Base-by-base conservation (phyloP, 345 rosid species). In the Gossypium bickii region DNA sequence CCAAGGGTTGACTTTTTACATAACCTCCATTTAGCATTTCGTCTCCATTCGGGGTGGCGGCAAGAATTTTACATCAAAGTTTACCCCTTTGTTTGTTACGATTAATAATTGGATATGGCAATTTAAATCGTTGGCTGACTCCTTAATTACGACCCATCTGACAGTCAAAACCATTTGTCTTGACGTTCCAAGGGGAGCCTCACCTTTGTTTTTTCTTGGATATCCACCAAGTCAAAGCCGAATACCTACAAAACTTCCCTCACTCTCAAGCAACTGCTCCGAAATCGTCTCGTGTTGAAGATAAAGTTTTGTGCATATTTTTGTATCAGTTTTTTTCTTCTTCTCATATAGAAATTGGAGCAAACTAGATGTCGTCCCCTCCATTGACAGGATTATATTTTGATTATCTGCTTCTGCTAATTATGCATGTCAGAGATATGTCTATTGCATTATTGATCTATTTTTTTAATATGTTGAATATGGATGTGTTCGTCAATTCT, bases 151-250 rank as follows among this genome's bases (percentile, higher is more conserved):
- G 41, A 34, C 41, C 41, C 41, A 34, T 78, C 87, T 86, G 87
- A 74, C 81, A 81, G 92, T 88, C 93, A 92, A 85, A 85, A 80
- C 71, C 72, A 0, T 41, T 60, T 79, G 74, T 80, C 77, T 49
- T 77, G 12, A 67, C 62, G 60, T 59, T 69, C 18, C 25, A 18
- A 74, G 12, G 51, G 51, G 13, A 12, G 15, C 13, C 13, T 47
- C 51, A 47, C 38, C 12, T 62, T 64, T 73, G 73, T 11, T 8
- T 73, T 74, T 81, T 71, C 27, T 5, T 34, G 7, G 15, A 49
- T 61, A 24, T 63, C 72, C 72, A 75, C 61, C 81, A 88, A 87
- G 97, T 92, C 97, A 93, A 93, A 86, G 71, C 86, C 89, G 68
- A 74, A 74, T 66, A 65, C 34, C 17, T 75, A 84, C 92, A 86